Base-by-base conservation (phyloP, 768 basidiomycete genomes). In the Suillus decipiens region DNA sequence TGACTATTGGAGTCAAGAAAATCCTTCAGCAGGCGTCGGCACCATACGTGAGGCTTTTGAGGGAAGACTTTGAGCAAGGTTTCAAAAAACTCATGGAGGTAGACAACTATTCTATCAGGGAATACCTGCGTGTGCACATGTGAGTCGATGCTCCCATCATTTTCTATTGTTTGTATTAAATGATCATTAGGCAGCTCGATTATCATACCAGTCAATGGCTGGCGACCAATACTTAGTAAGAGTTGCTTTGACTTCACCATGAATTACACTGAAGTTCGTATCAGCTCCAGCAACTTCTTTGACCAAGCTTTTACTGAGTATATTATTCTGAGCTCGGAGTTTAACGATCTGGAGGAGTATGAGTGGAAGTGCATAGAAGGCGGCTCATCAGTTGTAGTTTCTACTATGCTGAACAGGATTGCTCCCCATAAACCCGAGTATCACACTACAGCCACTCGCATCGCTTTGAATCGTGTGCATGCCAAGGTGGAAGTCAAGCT, bases 151-250 rank as follows among this genome's bases (percentile, higher is more conserved):
- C 6, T 31, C 24, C 24, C 1, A 39, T 19, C 41, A 28, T 28
- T 19, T 6, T 28, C 56, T 5, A 41, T 41, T 1, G 10, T 57
- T 19, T 31, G 17, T 41, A 11, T 41, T 57, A 1, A 41, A 28
- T 28, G 37, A 24, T 19, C 39, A 19, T 31, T 19, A 57, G 56
- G 56, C 24, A 41, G 6, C 56, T 57, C 41, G 56, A 57, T 41
- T 57, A 57, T 57, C 7, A 57, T 31, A 57, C 56, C 11, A 19
- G 39, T 31, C 39, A 57, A 41, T 57, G 56, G 56, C 10, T 57
- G 15, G 56, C 41, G 39, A 57, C 56, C 41, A 41, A 28, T 10
- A 12, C 19, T 19, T 39, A 24, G 56, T 57, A 57, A 17, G 56
- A 28, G 19, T 10, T 39, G 24, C 55, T 31, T 57, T 31, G 28